phyloP scores from a whole-genome alignment of 164 flowering plant species.

The Nymphaea colorata region DNA sequence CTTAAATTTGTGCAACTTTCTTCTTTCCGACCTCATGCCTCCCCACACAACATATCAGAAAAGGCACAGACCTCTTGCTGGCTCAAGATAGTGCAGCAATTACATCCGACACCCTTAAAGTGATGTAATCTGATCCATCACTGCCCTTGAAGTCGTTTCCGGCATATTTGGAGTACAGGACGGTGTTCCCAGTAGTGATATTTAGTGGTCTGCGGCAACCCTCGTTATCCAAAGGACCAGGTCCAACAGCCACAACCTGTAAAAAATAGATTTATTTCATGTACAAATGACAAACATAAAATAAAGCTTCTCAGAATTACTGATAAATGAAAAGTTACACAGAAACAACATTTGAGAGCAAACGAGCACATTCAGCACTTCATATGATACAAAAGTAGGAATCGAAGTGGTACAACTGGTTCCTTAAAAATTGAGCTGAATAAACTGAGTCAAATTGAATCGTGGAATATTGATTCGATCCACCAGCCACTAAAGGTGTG shows the following conservation, averaged over 20 bases:
- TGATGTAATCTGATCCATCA: conserved; percentile 81
- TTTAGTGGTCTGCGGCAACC: conserved; percentile 56
- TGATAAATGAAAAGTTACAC: not conserved
- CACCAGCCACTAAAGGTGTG: no score
- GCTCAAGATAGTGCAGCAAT: conserved; percentile 64
- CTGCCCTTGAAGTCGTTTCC: conserved; percentile 82
- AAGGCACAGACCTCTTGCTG: not conserved
- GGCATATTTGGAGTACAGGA: conserved; percentile 82
- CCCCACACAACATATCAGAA: not conserved
- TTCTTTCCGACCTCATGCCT: no score
- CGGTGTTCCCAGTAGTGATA: conserved; percentile 55
- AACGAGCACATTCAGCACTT: not conserved
- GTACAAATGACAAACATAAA: no score
- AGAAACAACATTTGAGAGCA: not conserved
- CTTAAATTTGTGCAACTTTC: no score
- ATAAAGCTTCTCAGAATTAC: no score
- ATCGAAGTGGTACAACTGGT: not conserved
- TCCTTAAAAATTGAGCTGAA: no score
- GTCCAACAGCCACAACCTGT: conserved; percentile 80
- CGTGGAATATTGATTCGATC: no score
- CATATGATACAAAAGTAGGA: not conserved
- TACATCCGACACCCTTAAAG: conserved; percentile 70
- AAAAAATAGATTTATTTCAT: not conserved
- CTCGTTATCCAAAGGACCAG: conserved; percentile 74
- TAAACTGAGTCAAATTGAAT: no score